These are phyloP conservation scores for Leptographium galeiforme DNA, from an alignment of 2,329 filamentous ascomycete genomes.

Conservation along the genomic window DNA sequence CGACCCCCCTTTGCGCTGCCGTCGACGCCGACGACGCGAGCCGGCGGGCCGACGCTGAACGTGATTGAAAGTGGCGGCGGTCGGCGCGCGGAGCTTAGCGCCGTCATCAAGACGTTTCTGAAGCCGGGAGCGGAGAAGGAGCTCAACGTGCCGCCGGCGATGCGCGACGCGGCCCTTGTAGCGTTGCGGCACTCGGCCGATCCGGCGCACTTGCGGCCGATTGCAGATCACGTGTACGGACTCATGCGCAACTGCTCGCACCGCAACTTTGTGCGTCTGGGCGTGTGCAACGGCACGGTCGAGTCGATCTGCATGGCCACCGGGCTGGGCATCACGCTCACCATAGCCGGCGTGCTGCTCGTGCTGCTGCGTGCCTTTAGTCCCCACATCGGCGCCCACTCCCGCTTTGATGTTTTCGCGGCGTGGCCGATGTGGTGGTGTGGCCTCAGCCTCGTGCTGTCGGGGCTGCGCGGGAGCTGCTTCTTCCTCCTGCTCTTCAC, in stretches of 20 bases:
- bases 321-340: conserved; percentile 26
- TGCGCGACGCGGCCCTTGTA: conserved; percentile 25
- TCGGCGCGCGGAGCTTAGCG: conserved; percentile 20
- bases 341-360: conserved; percentile 24
- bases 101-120: conserved; percentile 27
- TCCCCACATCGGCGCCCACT: conserved; percentile 23
- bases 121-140: conserved; percentile 28
- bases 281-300: conserved; percentile 37
- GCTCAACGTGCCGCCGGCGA: conserved; percentile 30
- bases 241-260: conserved; percentile 34
- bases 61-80: conserved; percentile 10
- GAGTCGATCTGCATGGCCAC: conserved; percentile 35
- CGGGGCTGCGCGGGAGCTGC: conserved; percentile 30
- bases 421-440: conserved; percentile 33
- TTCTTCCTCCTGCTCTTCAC: conserved; percentile 34
- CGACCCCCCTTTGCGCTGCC: conserved; percentile 6
- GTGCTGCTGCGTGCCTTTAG: conserved; percentile 26
- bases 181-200: conserved; percentile 22
- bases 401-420: conserved; percentile 26
- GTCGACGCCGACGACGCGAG: not conserved
- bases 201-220: conserved; percentile 24
- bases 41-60: conserved; percentile 1
- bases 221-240: conserved; percentile 32
- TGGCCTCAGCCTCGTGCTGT: conserved; percentile 27
- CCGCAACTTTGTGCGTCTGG: conserved; percentile 37